phyloP scores from a whole-genome alignment of 495 filamentous ascomycete species.

The Sphaerosporella brunnea region DNA sequence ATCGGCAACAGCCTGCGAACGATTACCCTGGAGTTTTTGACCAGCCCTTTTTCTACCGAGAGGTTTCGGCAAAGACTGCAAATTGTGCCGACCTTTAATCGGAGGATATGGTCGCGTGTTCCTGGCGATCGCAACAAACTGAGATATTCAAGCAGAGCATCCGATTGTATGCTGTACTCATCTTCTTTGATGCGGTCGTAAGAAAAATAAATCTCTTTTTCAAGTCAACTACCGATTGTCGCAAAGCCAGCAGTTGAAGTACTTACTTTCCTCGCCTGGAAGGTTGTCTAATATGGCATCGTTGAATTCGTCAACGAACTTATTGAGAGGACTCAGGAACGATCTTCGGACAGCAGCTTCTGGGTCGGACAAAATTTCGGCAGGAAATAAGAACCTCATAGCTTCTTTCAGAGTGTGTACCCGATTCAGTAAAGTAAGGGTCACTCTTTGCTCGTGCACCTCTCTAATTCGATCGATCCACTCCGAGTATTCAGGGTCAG shows the following conservation, averaged over 20 bases:
- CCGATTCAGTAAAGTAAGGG: background rate
- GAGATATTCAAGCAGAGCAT: conserved; percentile 1
- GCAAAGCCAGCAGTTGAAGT: background rate
- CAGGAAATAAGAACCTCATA: conserved; percentile 2
- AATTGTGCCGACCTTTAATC: conserved; percentile 3
- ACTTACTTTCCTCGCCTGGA: background rate
- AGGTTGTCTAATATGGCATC: background rate
- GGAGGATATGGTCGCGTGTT: background rate
- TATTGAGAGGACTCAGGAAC: conserved; percentile 6
- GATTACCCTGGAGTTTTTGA: conserved; percentile 8
- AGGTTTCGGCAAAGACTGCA: conserved; percentile 8
- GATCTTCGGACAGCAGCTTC: background rate
- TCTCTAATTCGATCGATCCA: conserved; percentile 4
- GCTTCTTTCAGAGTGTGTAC: conserved; percentile 3
- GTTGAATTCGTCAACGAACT: conserved; percentile 9
- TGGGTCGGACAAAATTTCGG: background rate
- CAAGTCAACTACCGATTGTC: background rate
- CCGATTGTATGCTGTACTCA: background rate
- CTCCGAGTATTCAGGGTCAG: conserved; percentile 1
- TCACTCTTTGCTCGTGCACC: background rate
- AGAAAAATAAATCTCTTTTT: background rate
- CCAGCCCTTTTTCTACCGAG: conserved; percentile 7
- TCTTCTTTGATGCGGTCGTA: conserved; percentile 8
- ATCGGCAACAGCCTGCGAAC: background rate
- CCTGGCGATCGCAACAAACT: background rate